Conservation (phyloP, 306 rosid species). For the Rosa chinensis region DNA sequence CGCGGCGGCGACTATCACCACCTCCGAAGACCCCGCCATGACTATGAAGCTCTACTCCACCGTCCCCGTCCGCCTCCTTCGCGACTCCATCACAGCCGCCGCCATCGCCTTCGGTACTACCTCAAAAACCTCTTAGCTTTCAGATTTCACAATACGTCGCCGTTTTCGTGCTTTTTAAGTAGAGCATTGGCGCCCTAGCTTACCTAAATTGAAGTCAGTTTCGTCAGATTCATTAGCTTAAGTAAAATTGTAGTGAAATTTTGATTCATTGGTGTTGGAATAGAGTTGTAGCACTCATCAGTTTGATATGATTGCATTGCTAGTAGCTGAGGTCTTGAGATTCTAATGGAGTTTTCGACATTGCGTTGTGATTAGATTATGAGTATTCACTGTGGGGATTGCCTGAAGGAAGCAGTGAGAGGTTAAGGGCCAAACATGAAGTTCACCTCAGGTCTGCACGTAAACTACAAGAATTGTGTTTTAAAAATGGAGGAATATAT, state of each 20-base stretch:
- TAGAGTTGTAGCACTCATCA: not conserved
- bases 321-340: slow-evolving; percentile 1
- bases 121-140: slow-evolving; percentile 1
- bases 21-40: slow-evolving; percentile 75
- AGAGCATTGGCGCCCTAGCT: not conserved
- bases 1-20: slow-evolving; percentile 59
- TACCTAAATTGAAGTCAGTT: not conserved
- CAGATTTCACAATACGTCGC: not conserved
- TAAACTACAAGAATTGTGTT: slow-evolving; percentile 80
- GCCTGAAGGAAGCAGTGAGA: slow-evolving; percentile 68
- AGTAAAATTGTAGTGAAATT: not conserved
- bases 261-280: not conserved
- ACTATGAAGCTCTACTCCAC: slow-evolving; percentile 69
- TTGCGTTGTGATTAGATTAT: slow-evolving; percentile 53
- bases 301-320: not conserved
- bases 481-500: slow-evolving; percentile 90
- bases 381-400: slow-evolving; percentile 80
- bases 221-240: not conserved
- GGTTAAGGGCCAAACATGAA: slow-evolving; percentile 61
- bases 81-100: slow-evolving; percentile 69
- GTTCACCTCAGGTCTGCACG: slow-evolving; percentile 91
- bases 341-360: slow-evolving; percentile 10
- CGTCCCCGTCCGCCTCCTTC: slow-evolving; percentile 75
- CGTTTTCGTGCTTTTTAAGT: not conserved
- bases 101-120: slow-evolving; percentile 73